Evolutionary conservation across 225 moss, liverwort and hornwort species (phyloP).

Genomic region (Physcomitrium patens): DNA sequence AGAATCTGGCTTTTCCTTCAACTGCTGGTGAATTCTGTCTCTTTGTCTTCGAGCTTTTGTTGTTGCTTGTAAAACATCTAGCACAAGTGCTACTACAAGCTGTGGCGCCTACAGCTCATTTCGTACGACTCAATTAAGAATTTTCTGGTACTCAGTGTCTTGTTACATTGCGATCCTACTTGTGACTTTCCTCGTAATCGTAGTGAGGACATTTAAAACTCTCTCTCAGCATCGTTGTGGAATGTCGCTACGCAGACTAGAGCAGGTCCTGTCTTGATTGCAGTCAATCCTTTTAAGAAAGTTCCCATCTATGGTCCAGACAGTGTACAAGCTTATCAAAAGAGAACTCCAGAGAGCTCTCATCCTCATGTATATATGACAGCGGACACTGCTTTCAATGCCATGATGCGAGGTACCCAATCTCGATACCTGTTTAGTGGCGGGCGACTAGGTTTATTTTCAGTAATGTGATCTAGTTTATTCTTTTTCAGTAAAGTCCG

Average conservation of each 20-base stretch:
- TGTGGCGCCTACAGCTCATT: background rate
- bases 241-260: slow-evolving; percentile 63
- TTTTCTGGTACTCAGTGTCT: background rate
- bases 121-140: no score
- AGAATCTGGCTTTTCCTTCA: background rate
- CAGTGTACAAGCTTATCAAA: slow-evolving; percentile 60
- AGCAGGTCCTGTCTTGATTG: slow-evolving; percentile 87
- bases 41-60: background rate
- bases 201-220: background rate
- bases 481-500: background rate
- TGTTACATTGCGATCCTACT: background rate
- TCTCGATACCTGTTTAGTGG: background rate
- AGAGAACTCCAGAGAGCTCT: slow-evolving; percentile 52
- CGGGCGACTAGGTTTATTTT: background rate
- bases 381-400: slow-evolving; percentile 73
- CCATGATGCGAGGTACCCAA: slow-evolving; percentile 62
- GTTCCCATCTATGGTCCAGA: slow-evolving; percentile 56
- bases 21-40: background rate
- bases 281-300: slow-evolving; percentile 85
- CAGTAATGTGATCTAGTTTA: background rate
- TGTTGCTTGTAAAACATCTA: background rate
- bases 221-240: background rate
- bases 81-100: background rate
- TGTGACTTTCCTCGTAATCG: slow-evolving; percentile 1
- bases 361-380: slow-evolving; percentile 82